Conservation (phyloP, 768 basidiomycete genomes). For the Kwoniella dejecticola region DNA sequence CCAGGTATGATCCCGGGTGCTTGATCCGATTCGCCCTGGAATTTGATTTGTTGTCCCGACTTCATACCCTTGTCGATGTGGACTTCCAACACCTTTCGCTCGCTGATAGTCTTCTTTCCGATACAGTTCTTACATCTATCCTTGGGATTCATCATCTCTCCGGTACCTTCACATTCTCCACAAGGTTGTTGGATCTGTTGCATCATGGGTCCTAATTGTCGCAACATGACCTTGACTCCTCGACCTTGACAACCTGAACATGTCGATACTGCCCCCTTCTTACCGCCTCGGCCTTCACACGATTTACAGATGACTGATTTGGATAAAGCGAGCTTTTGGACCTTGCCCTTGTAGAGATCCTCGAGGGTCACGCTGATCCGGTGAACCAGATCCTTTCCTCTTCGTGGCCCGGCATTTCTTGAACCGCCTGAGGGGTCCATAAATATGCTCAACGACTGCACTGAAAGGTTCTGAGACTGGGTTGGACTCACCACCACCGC, state of each 20-base stretch:
- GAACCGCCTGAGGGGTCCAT: conserved; percentile 13
- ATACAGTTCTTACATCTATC: conserved; percentile 90
- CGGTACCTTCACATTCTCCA: conserved; percentile 88
- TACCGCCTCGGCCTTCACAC: conserved; percentile 95
- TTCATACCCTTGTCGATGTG: conserved; percentile 82
- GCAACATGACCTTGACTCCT: conserved; percentile 84
- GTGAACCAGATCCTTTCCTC: conserved; percentile 97
- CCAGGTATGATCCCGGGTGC: conserved; percentile 87
- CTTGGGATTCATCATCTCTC: conserved; percentile 90
- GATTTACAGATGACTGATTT: conserved; percentile 91
- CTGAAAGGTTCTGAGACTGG: neutral
- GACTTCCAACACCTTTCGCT: conserved; percentile 96
- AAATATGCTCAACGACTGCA: neutral
- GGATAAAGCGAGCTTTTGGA: conserved; percentile 93
- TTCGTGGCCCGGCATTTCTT: conserved; percentile 62
- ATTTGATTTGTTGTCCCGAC: conserved; percentile 89
- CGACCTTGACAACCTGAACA: conserved; percentile 82
- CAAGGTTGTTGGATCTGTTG: conserved; percentile 97
- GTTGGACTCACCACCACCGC: conserved; percentile 62
- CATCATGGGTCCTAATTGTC: conserved; percentile 99
- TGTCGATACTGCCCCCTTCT: conserved; percentile 86
- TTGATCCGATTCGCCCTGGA: conserved; percentile 84
- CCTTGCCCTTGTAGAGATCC: conserved; percentile 98
- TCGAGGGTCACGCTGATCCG: conserved; percentile 94
- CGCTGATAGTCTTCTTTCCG: conserved; percentile 86